Percentiles rank a stretch among this genome's conserved stretches.
Evolutionary conservation across 352 stramenopile genomes (phyloP).

Genomic region (Phytophthora hibernalis): DNA sequence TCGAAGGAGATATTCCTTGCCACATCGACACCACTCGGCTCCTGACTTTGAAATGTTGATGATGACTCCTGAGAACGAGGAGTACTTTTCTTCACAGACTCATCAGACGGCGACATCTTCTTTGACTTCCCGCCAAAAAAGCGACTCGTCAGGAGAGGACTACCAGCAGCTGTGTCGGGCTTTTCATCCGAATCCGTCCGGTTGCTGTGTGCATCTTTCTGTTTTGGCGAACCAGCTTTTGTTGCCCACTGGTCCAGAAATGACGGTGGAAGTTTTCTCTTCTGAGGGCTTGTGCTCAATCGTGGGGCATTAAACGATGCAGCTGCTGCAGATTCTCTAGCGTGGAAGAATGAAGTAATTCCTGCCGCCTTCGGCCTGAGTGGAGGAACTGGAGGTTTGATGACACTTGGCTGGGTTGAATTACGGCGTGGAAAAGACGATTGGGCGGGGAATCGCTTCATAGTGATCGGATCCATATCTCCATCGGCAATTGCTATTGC

Average conservation of each 20-base stretch:
- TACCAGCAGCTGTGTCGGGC: slow-evolving; percentile 8
- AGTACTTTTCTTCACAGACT: slow-evolving; percentile 37
- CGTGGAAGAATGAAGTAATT: slow-evolving; percentile 37
- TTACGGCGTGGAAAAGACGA: neutral
- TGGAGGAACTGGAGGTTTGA: slow-evolving; percentile 1
- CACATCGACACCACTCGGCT: slow-evolving; percentile 52
- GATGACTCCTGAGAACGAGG: slow-evolving; percentile 11
- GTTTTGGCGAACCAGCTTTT: slow-evolving; percentile 4
- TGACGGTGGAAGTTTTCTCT: slow-evolving; percentile 35
- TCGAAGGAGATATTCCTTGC: slow-evolving; percentile 63
- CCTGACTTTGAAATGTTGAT: slow-evolving; percentile 65
- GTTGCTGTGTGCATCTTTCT: neutral
- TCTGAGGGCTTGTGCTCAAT: slow-evolving; percentile 11
- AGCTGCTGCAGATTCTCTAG: slow-evolving; percentile 24
- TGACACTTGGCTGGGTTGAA: slow-evolving; percentile 4
- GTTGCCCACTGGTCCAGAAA: slow-evolving; percentile 34
- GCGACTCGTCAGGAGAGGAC: slow-evolving; percentile 43
- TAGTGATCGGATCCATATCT: slow-evolving; percentile 79
- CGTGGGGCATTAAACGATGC: slow-evolving; percentile 27
- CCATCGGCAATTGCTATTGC: slow-evolving; percentile 69
- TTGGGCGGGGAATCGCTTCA: slow-evolving; percentile 44
- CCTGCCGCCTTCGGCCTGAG: slow-evolving; percentile 9
- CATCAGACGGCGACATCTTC: slow-evolving; percentile 38
- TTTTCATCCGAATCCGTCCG: slow-evolving; percentile 10
- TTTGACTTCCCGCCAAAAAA: slow-evolving; percentile 48